Evolutionary conservation across 768 basidiomycete species (phyloP).

Genomic region (Lactarius tabidus): DNA sequence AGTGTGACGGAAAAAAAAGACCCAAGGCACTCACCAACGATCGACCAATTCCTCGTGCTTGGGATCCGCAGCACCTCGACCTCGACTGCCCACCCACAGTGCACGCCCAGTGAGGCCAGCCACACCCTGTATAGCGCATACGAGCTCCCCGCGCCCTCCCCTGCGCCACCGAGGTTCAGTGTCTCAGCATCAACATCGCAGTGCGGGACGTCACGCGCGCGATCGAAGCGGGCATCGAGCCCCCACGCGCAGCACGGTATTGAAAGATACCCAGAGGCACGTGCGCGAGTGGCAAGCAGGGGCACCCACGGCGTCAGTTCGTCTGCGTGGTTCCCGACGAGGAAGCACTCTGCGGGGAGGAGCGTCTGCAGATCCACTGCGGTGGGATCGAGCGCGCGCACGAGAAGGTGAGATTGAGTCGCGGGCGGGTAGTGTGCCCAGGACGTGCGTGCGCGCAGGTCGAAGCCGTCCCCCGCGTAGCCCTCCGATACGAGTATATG

Average conservation of each 20-base stretch:
- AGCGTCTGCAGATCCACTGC: slow-evolving; percentile 26
- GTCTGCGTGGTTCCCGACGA: slow-evolving; percentile 95
- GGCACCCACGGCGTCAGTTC: slow-evolving; percentile 96
- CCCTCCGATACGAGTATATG: slow-evolving; percentile 85
- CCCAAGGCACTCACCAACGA: slow-evolving; percentile 54
- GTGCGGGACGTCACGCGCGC: slow-evolving; percentile 37
- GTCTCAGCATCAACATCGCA: slow-evolving; percentile 31
- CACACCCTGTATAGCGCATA: slow-evolving; percentile 86
- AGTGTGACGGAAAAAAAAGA: neutral
- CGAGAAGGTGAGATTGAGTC: slow-evolving; percentile 59
- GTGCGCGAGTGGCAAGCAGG: slow-evolving; percentile 60
- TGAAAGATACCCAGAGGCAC: slow-evolving; percentile 64
- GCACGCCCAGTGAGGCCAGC: slow-evolving; percentile 66
- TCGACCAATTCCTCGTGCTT: slow-evolving; percentile 90
- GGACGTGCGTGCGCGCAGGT: slow-evolving; percentile 78
- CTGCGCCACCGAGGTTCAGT: slow-evolving; percentile 54
- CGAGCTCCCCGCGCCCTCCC: slow-evolving; percentile 57
- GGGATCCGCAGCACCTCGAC: slow-evolving; percentile 86
- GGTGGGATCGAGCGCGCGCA: slow-evolving; percentile 69
- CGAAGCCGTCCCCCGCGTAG: slow-evolving; percentile 79
- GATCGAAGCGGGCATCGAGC: slow-evolving; percentile 64
- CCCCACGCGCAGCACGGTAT: slow-evolving; percentile 93
- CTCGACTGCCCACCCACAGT: slow-evolving; percentile 86
- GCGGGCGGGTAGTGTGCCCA: slow-evolving; percentile 72
- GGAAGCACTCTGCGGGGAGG: slow-evolving; percentile 52